phyloP scores from a whole-genome alignment of 2,329 filamentous ascomycete species.

The Coleophoma cylindrospora region DNA sequence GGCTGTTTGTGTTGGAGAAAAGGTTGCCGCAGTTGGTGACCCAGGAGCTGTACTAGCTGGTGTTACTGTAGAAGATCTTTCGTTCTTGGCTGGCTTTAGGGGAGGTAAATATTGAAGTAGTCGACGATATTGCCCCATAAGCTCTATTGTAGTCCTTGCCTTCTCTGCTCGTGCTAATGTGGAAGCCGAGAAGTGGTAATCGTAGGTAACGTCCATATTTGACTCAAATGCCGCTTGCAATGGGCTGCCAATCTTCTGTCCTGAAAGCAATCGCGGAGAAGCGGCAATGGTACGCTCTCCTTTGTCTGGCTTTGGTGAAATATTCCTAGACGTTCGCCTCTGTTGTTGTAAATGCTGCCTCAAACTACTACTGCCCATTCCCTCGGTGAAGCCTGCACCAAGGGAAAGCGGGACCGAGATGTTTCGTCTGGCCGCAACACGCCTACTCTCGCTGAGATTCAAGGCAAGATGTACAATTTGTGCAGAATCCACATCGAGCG shows the following conservation, averaged over 20 bases:
- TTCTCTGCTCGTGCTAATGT: constrained; percentile 80
- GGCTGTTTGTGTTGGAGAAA: constrained; percentile 30
- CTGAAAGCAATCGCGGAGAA: constrained; percentile 35
- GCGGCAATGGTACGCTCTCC: constrained; percentile 19
- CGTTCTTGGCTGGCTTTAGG: constrained; percentile 43
- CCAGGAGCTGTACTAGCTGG: constrained; percentile 28
- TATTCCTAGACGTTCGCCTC: constrained; percentile 53
- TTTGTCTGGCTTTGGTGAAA: constrained; percentile 51
- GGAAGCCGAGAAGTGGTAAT: constrained; percentile 69
- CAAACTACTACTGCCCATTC: constrained; percentile 51
- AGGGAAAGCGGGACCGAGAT: constrained; percentile 42
- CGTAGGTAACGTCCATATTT: constrained; percentile 39
- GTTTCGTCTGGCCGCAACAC: constrained; percentile 55
- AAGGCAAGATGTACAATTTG: constrained; percentile 93
- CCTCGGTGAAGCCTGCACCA: constrained; percentile 36
- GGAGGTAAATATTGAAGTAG: constrained; percentile 76
- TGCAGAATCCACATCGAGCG: constrained; percentile 68
- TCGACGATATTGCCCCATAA: constrained; percentile 78
- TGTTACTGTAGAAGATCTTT: constrained; percentile 34
- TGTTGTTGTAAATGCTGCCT: constrained; percentile 69
- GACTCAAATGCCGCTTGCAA: constrained; percentile 43
- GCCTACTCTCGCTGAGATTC: constrained; percentile 77
- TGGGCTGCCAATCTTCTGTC: constrained; percentile 36
- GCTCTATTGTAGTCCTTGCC: constrained; percentile 78
- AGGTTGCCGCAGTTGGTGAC: constrained; percentile 31